phyloP scores from a whole-genome alignment of 2,329 filamentous ascomycete genomes.

The Colletotrichum phormii region DNA sequence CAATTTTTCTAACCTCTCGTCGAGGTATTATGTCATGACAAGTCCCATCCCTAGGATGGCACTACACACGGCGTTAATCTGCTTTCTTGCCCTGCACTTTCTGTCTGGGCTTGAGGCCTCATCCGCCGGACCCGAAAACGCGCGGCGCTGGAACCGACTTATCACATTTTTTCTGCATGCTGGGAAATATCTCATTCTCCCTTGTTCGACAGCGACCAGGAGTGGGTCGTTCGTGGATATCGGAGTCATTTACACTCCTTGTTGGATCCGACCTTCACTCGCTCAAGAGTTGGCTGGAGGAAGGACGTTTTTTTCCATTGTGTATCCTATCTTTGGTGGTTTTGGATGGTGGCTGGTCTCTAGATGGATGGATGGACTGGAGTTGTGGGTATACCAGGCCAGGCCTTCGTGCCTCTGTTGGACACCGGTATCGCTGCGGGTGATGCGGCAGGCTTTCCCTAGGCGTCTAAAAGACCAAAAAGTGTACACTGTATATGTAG shows the following conservation, averaged over 20 bases:
- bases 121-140: neutral
- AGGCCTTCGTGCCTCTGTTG: neutral
- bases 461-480: slow-evolving; percentile 19
- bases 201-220: neutral
- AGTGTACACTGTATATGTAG: slow-evolving; percentile 34
- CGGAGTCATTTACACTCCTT: neutral
- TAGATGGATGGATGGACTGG: neutral
- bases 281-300: neutral
- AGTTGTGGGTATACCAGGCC: slow-evolving; percentile 10
- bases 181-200: neutral
- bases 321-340: slow-evolving; percentile 5
- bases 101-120: neutral
- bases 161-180: slow-evolving; percentile 3
- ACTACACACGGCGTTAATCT: slow-evolving; percentile 27
- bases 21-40: slow-evolving; percentile 33
- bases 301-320: neutral
- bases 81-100: slow-evolving; percentile 10
- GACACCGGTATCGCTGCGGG: slow-evolving; percentile 9
- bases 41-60: slow-evolving; percentile 10
- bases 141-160: neutral
- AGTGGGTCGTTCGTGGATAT: neutral
- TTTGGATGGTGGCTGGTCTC: slow-evolving; percentile 13
- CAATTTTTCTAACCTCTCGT: slow-evolving; percentile 39
- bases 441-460: neutral
- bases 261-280: slow-evolving; percentile 1